Percentiles rank a stretch among this genome's conserved stretches.
Conservation (phyloP, 371 early-diverging fungal genomes). For the Gilbertella persicaria region DNA sequence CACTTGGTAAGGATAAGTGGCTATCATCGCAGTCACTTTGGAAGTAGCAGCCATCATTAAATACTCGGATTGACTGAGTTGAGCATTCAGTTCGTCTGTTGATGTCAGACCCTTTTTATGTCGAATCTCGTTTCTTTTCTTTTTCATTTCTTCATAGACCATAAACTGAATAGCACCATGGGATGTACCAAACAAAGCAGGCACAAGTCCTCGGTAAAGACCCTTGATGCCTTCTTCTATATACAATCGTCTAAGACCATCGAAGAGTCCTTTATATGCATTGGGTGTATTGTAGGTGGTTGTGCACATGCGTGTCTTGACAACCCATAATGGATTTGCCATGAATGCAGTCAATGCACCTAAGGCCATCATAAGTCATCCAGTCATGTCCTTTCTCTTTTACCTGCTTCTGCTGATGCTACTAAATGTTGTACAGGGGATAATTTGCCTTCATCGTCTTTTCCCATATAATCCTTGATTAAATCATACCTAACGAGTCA, state of each 20-base stretch:
- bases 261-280: slow-evolving; percentile 75
- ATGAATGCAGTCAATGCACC: slow-evolving; percentile 81
- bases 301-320: slow-evolving; percentile 93
- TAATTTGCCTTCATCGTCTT: slow-evolving; percentile 56
- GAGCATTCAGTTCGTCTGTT: slow-evolving; percentile 42
- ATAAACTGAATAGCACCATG: slow-evolving; percentile 97
- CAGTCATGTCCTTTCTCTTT: background rate
- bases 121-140: slow-evolving; percentile 54
- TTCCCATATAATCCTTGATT: slow-evolving; percentile 76
- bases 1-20: slow-evolving; percentile 96
- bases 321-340: slow-evolving; percentile 94
- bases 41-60: slow-evolving; percentile 85
- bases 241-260: slow-evolving; percentile 68
- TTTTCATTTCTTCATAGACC: slow-evolving; percentile 95
- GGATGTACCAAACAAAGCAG: slow-evolving; percentile 87
- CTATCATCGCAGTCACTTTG: slow-evolving; percentile 84
- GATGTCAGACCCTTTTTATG: slow-evolving; percentile 26
- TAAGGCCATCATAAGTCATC: slow-evolving; percentile 7
- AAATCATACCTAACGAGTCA: slow-evolving; percentile 59
- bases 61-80: slow-evolving; percentile 70
- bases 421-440: slow-evolving; percentile 77
- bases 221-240: slow-evolving; percentile 82
- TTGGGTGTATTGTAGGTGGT: slow-evolving; percentile 63
- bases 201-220: slow-evolving; percentile 85
- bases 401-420: slow-evolving; percentile 80